Evolutionary conservation across 1,139 yeast genomes (phyloP).

Genomic region (Geotrichum candidum): DNA sequence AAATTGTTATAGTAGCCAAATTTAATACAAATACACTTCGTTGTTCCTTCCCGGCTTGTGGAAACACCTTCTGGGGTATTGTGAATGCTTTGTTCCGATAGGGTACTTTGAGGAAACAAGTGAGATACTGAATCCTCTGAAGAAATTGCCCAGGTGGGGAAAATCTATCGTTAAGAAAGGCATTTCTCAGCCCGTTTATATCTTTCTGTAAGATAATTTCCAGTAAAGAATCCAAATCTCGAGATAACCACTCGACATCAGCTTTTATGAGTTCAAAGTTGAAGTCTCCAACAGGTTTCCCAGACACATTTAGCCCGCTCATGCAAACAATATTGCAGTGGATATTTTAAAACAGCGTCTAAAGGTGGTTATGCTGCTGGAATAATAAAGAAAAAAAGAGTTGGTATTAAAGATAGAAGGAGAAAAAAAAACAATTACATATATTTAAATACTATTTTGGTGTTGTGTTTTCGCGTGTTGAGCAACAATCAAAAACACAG

Average conservation of each 20-base stretch:
- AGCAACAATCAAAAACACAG: too few relatives aligned
- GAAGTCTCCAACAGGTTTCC: neutral
- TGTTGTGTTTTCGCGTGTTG: too few relatives aligned
- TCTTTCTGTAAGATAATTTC: neutral
- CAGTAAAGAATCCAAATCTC: neutral
- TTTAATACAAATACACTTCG: conserved; percentile 2
- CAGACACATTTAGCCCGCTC: neutral
- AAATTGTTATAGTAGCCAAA: conserved; percentile 6
- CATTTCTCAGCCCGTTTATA: neutral
- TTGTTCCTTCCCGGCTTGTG: neutral
- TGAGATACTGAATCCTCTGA: conserved; percentile 1
- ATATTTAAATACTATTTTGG: too few relatives aligned
- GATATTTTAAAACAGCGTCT: neutral
- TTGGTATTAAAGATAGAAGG: neutral
- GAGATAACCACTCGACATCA: conserved; percentile 4
- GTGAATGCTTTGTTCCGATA: neutral
- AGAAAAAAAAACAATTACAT: neutral
- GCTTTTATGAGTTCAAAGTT: conserved; percentile 1
- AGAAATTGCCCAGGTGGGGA: neutral
- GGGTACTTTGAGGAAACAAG: conserved; percentile 4
- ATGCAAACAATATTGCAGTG: neutral
- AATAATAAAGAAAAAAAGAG: neutral
- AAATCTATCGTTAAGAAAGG: neutral
- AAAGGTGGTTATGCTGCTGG: neutral
- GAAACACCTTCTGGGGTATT: neutral